Percentiles rank a stretch among this genome's conserved stretches.
Conservation (phyloP, 352 stramenopile genomes). For the Globisporangium megalacanthum region DNA sequence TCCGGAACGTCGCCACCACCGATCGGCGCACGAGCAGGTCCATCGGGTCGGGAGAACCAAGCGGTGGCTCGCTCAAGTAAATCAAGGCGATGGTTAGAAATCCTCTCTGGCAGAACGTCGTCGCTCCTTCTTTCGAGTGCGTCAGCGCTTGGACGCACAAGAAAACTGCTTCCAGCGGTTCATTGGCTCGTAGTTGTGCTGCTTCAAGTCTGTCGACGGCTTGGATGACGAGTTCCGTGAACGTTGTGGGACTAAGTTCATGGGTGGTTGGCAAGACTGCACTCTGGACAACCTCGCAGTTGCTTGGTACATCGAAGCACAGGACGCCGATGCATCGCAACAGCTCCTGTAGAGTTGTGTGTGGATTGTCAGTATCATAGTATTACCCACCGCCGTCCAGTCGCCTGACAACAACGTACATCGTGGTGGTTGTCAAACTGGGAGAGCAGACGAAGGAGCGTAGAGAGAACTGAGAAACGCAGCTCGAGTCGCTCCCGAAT, state of each 20-base stretch:
- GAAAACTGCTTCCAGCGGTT: conserved; percentile 9
- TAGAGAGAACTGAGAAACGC: conserved; percentile 6
- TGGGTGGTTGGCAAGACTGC: not conserved
- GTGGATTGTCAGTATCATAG: not conserved
- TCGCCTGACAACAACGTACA: not conserved
- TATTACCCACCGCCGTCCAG: not conserved
- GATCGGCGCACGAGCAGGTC: conserved; percentile 8
- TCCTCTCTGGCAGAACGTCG: conserved; percentile 9
- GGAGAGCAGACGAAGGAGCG: conserved; percentile 5
- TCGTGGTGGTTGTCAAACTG: not conserved
- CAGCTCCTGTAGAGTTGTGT: conserved; percentile 1
- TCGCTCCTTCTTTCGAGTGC: conserved; percentile 6
- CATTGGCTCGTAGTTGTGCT: not conserved
- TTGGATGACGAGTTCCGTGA: conserved; percentile 11
- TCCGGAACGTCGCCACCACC: conserved; percentile 6
- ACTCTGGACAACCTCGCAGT: conserved; percentile 4
- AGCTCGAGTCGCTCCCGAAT: conserved; percentile 5
- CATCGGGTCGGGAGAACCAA: not conserved
- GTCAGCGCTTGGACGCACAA: conserved; percentile 16
- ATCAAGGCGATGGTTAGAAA: conserved; percentile 2
- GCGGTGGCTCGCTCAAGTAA: conserved; percentile 5
- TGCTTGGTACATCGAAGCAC: conserved; percentile 8
- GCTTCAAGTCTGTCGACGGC: conserved; percentile 1
- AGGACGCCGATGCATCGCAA: conserved; percentile 9
- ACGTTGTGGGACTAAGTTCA: not conserved